phyloP scores from a whole-genome alignment of 164 flowering plant species.

The Vitis amurensis region DNA sequence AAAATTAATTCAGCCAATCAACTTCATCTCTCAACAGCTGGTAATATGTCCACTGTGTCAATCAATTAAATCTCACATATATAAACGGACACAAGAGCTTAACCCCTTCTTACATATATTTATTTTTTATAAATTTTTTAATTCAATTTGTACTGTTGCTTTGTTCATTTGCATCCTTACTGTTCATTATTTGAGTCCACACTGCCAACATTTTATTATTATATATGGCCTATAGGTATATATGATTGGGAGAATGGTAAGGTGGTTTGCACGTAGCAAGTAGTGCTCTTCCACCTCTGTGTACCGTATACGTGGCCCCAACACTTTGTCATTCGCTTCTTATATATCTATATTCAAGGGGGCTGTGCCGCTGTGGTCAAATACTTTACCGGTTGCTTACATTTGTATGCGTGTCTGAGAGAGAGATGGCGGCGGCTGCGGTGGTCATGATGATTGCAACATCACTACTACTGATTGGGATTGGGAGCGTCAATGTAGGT shows the following conservation, averaged over 20 bases:
- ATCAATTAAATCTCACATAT: no score
- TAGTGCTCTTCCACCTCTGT: constrained; percentile 11
- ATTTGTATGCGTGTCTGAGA: background rate
- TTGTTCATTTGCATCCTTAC: no score
- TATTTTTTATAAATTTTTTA: no score
- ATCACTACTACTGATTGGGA: constrained; percentile 8
- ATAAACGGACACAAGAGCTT: no score
- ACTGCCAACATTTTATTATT: no score
- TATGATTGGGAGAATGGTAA: constrained; percentile 3
- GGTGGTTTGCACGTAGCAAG: constrained; percentile 15
- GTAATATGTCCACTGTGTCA: no score
- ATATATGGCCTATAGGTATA: background rate
- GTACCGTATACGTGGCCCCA: background rate
- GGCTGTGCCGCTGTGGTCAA: no score
- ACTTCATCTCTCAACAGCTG: no score
- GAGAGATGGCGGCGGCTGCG: constrained; percentile 14
- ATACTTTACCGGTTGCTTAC: background rate
- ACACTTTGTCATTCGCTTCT: background rate
- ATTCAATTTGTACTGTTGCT: no score
- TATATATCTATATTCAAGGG: background rate
- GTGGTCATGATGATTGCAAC: constrained; percentile 14
- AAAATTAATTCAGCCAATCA: no score
- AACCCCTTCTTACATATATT: no score
- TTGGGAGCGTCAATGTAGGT: constrained; percentile 18
- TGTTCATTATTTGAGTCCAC: no score